Conservation (phyloP, 495 filamentous ascomycete species). For the Talaromyces borbonicus region DNA sequence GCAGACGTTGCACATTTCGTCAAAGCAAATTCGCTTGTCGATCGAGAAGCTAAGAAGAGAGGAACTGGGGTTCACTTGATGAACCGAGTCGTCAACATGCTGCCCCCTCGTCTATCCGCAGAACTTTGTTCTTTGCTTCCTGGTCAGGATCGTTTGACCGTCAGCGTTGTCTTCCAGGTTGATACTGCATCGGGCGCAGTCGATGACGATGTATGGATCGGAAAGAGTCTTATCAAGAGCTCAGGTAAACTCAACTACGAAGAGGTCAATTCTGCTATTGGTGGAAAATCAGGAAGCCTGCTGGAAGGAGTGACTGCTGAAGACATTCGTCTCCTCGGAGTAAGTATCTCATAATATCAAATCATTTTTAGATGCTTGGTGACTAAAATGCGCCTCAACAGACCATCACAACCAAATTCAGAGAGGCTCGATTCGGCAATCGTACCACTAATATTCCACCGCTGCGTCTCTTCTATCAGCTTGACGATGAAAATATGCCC, state of each 20-base stretch:
- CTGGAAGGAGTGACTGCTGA: slow-evolving; percentile 52
- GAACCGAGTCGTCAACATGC: slow-evolving; percentile 82
- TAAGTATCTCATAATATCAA: slow-evolving; percentile 27
- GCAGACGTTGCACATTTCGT: slow-evolving; percentile 95
- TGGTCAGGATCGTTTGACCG: slow-evolving; percentile 77
- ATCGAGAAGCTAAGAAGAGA: slow-evolving; percentile 95
- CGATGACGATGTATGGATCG: slow-evolving; percentile 80
- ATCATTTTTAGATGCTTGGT: slow-evolving; percentile 9
- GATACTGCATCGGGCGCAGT: slow-evolving; percentile 68
- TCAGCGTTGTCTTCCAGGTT: slow-evolving; percentile 86
- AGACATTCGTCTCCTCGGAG: slow-evolving; percentile 67
- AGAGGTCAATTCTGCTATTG: slow-evolving; percentile 72
- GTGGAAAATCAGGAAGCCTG: slow-evolving; percentile 46
- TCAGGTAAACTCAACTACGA: slow-evolving; percentile 72
- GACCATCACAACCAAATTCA: slow-evolving; percentile 76
- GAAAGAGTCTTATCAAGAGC: slow-evolving; percentile 89
- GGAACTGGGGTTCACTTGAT: slow-evolving; percentile 92
- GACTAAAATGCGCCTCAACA: slow-evolving; percentile 26
- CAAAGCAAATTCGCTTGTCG: slow-evolving; percentile 89
- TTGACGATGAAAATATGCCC: slow-evolving; percentile 98
- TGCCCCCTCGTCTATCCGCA: slow-evolving; percentile 71
- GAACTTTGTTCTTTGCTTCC: slow-evolving; percentile 84
- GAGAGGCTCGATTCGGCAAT: slow-evolving; percentile 72
- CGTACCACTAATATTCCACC: slow-evolving; percentile 68
- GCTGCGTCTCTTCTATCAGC: slow-evolving; percentile 77